A percentile compares a stretch with the other conserved stretches of the same genome.
phyloP scores from a whole-genome alignment of 2,329 filamentous ascomycete species.

The Dactylellina parvicollis region DNA sequence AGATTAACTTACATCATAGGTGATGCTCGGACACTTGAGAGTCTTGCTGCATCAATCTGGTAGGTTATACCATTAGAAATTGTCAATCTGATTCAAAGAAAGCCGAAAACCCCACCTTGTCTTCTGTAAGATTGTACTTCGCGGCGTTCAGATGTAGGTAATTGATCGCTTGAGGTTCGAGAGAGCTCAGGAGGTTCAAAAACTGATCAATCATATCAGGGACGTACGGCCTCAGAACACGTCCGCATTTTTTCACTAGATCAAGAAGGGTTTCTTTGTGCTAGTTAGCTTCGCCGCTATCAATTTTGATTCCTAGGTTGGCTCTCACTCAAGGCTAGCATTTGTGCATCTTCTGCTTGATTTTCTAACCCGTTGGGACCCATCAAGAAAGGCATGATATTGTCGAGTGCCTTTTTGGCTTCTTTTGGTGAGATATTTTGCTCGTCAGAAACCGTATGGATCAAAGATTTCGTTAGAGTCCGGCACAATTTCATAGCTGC shows the following conservation, averaged over 20 bases:
- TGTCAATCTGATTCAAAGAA: neutral
- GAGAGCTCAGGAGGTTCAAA: slow-evolving; percentile 81
- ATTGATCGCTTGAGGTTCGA: slow-evolving; percentile 86
- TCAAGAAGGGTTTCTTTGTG: slow-evolving; percentile 75
- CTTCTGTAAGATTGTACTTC: slow-evolving; percentile 83
- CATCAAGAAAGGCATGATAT: slow-evolving; percentile 88
- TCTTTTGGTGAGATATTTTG: slow-evolving; percentile 56
- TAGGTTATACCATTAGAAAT: neutral
- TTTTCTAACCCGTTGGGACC: slow-evolving; percentile 90
- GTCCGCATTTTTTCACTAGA: slow-evolving; percentile 88
- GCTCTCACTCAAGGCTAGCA: slow-evolving; percentile 70
- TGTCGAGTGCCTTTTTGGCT: slow-evolving; percentile 71
- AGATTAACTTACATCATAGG: slow-evolving; percentile 72
- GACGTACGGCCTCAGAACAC: slow-evolving; percentile 80
- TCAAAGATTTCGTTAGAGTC: slow-evolving; percentile 82
- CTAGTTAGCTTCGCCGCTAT: slow-evolving; percentile 6
- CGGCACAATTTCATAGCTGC: slow-evolving; percentile 85
- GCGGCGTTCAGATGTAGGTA: slow-evolving; percentile 90
- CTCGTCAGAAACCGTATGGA: slow-evolving; percentile 65
- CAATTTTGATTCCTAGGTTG: neutral
- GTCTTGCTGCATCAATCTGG: slow-evolving; percentile 81
- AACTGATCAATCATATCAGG: slow-evolving; percentile 82
- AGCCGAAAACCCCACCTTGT: slow-evolving; percentile 65
- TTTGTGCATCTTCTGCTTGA: slow-evolving; percentile 84
- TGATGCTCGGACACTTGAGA: slow-evolving; percentile 81